These are phyloP conservation scores for Fusarium clavum DNA, from an alignment of 2,329 filamentous ascomycete genomes.

Conservation along the genomic window DNA sequence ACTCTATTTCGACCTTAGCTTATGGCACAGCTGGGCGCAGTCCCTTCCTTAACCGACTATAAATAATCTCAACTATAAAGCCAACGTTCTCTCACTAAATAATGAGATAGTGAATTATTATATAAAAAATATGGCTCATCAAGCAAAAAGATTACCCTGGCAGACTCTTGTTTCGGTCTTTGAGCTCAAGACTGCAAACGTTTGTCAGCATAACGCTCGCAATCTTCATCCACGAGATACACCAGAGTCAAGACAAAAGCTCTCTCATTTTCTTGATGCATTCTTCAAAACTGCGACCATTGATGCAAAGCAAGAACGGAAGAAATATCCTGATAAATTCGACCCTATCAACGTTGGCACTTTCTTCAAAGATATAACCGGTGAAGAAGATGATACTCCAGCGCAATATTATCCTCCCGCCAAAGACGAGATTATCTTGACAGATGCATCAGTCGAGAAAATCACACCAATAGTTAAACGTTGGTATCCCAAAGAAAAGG, in stretches of 20 bases:
- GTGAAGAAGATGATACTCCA: neutral
- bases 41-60: neutral
- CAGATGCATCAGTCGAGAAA: neutral
- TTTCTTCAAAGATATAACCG: neutral
- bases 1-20: neutral
- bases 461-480: neutral
- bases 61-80: no score
- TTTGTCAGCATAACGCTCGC: constrained; percentile 12
- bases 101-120: rapidly evolving
- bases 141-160: constrained; percentile 26
- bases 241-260: neutral
- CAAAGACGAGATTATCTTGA: constrained; percentile 5
- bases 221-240: constrained; percentile 21
- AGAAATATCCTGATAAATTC: neutral
- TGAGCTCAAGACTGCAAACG: constrained; percentile 10
- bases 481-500: neutral
- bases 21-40: neutral
- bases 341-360: neutral
- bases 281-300: neutral
- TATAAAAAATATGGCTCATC: constrained; percentile 12
- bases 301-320: neutral
- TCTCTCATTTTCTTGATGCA: neutral
- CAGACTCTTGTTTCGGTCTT: constrained; percentile 15
- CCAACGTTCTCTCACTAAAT: rapidly evolving
- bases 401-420: neutral